Conservation (phyloP, 2,329 filamentous ascomycete genomes). For the Sordariomycetes sp. region DNA sequence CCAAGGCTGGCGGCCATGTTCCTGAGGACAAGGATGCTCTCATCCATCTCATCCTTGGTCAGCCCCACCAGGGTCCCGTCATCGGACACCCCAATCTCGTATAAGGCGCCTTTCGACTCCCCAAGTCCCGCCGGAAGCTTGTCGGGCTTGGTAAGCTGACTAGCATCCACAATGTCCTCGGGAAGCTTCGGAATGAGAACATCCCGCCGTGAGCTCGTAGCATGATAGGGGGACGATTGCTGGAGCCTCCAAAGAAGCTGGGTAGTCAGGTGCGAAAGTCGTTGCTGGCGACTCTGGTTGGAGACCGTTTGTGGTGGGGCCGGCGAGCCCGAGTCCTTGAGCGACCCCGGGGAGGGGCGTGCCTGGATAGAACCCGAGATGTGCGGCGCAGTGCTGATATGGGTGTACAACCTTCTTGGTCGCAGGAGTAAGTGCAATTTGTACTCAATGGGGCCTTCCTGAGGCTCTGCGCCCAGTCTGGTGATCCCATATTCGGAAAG, state of each 20-base stretch:
- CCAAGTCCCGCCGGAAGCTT: conserved; percentile 69
- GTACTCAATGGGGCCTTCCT: conserved; percentile 91
- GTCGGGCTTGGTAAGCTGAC: conserved; percentile 30
- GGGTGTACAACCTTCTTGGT: conserved; percentile 59
- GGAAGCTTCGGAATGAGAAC: conserved; percentile 65
- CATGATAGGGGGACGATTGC: conserved; percentile 86
- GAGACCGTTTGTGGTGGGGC: conserved; percentile 27
- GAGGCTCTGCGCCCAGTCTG: conserved; percentile 77
- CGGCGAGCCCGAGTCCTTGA: conserved; percentile 11
- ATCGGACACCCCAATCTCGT: conserved; percentile 93
- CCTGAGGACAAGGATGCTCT: conserved; percentile 72
- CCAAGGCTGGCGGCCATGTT: conserved; percentile 90
- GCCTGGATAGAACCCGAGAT: conserved; percentile 4
- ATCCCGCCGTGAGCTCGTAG: conserved; percentile 61
- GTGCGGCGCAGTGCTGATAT: conserved; percentile 45
- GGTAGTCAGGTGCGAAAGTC: conserved; percentile 84
- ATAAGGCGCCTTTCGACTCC: conserved; percentile 83
- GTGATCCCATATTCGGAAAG: conserved; percentile 53
- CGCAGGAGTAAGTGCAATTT: conserved; percentile 84
- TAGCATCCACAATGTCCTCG: conserved; percentile 38
- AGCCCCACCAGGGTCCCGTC: conserved; percentile 85
- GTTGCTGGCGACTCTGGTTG: conserved; percentile 63
- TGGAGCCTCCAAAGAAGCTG: conserved; percentile 91
- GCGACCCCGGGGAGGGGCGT: conserved; percentile 9
- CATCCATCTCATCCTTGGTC: conserved; percentile 80